Evolutionary conservation across 371 early-diverging fungal genomes (phyloP).

Genomic region (Circinella umbellata): DNA sequence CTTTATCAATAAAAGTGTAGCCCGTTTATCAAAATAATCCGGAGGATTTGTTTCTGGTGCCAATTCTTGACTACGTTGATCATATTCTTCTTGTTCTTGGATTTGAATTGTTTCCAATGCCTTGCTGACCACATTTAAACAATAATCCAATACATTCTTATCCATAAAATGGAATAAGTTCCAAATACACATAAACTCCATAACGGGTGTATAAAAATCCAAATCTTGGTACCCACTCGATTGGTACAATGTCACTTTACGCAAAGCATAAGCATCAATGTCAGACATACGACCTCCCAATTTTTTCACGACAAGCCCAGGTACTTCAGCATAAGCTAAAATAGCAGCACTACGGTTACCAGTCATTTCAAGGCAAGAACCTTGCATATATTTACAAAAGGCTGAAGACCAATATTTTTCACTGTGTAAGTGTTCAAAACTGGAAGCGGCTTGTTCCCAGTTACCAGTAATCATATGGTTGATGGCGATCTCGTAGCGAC

Average conservation of each 20-base stretch:
- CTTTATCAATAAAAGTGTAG: conserved; percentile 41
- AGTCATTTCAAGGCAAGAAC: conserved; percentile 54
- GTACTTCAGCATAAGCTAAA: conserved; percentile 53
- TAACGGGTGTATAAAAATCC: conserved; percentile 49
- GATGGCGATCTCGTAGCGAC: conserved; percentile 61
- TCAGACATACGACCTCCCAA: conserved; percentile 59
- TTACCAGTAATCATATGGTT: conserved; percentile 60
- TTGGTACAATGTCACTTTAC: conserved; percentile 59
- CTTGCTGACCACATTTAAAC: conserved; percentile 32
- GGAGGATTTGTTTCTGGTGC: conserved; percentile 43
- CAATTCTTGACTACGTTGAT: conserved; percentile 41
- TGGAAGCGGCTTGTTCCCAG: conserved; percentile 54
- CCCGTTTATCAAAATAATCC: conserved; percentile 47
- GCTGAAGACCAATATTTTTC: conserved; percentile 66
- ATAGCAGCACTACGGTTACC: conserved; percentile 53
- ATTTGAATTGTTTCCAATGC: conserved; percentile 36
- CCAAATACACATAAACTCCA: conserved; percentile 67
- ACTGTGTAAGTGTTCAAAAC: conserved; percentile 52
- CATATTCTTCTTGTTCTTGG: conserved; percentile 41
- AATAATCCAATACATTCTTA: conserved; percentile 31
- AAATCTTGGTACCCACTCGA: conserved; percentile 54
- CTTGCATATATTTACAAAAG: conserved; percentile 62
- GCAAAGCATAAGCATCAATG: conserved; percentile 59
- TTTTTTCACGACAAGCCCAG: conserved; percentile 51
- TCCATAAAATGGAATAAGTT: conserved; percentile 56